These are phyloP conservation scores for Apiotrichum siamense DNA, from an alignment of 1,284 basidiomycete genomes.

Conservation along the genomic window DNA sequence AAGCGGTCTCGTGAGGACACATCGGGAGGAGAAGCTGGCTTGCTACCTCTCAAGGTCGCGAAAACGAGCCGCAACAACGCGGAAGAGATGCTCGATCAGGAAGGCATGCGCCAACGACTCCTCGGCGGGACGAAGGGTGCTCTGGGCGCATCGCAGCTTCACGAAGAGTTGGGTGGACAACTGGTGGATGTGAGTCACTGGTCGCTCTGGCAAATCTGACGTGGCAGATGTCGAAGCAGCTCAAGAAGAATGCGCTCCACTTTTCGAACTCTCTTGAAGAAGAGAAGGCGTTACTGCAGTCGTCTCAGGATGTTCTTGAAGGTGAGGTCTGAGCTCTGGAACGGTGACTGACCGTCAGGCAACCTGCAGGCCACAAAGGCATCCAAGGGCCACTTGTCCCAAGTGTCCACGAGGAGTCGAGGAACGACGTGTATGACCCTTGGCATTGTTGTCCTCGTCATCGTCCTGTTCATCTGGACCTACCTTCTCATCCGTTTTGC, in stretches of 20 bases:
- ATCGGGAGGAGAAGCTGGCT: slow-evolving; percentile 25
- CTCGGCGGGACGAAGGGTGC: slow-evolving; percentile 6
- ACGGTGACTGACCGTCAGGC: slow-evolving; percentile 20
- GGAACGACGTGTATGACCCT: slow-evolving; percentile 47
- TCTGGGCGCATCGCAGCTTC: slow-evolving; percentile 38
- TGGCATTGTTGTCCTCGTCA: slow-evolving; percentile 38
- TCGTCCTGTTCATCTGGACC: slow-evolving; percentile 47
- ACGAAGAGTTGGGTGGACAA: slow-evolving; percentile 48
- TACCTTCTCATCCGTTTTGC: slow-evolving; percentile 48
- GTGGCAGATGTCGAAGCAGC: slow-evolving; percentile 45
- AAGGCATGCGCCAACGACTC: slow-evolving; percentile 16
- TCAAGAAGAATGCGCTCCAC: slow-evolving; percentile 47
- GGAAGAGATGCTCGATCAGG: slow-evolving; percentile 4
- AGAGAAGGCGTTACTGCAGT: slow-evolving; percentile 44
- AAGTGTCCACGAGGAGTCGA: slow-evolving; percentile 40
- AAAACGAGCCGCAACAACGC: slow-evolving; percentile 1
- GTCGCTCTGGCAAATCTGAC: neutral
- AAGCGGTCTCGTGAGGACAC: slow-evolving; percentile 24
- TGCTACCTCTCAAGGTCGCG: slow-evolving; percentile 27
- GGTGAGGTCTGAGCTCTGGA: slow-evolving; percentile 26
- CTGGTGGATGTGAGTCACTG: slow-evolving; percentile 40
- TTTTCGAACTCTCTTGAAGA: slow-evolving; percentile 46
- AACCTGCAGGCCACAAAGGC: slow-evolving; percentile 37
- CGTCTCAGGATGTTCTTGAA: slow-evolving; percentile 40
- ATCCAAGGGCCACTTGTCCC: slow-evolving; percentile 40